Conservation (phyloP, 805 yeast genomes). For the Saccharomycopsis babjevae region DNA sequence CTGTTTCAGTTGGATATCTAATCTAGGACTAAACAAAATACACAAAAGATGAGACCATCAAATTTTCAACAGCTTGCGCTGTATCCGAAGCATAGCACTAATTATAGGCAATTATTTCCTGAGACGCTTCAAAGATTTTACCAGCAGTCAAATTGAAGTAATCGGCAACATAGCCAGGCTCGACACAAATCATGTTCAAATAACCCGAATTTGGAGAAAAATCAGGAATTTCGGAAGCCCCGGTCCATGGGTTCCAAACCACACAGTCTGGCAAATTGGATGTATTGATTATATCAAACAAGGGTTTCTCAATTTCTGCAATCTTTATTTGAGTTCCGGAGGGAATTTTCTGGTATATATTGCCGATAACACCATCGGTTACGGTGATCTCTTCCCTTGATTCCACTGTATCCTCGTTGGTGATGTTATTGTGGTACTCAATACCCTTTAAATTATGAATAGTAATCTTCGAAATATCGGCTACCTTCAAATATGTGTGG, state of each 20-base stretch:
- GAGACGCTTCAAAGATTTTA: constrained; percentile 52
- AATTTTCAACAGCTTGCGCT: no score
- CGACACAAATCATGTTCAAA: constrained; percentile 84
- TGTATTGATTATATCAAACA: background rate
- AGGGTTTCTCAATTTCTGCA: constrained; percentile 36
- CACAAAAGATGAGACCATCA: no score
- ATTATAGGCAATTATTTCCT: background rate
- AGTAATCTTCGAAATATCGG: constrained; percentile 66
- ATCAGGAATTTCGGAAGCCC: constrained; percentile 73
- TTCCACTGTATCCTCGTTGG: constrained; percentile 51
- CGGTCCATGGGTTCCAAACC: constrained; percentile 97
- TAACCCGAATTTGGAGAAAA: constrained; percentile 80
- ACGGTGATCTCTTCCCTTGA: constrained; percentile 25
- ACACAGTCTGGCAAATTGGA: constrained; percentile 55
- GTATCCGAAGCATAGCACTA: background rate
- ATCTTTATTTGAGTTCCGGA: constrained; percentile 62
- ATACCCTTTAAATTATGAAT: constrained; percentile 73
- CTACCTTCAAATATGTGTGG: constrained; percentile 76
- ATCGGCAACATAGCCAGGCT: constrained; percentile 80
- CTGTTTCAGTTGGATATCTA: no score
- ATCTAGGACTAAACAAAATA: no score
- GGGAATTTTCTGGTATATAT: constrained; percentile 62
- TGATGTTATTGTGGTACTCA: constrained; percentile 66
- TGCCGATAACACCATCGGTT: constrained; percentile 71
- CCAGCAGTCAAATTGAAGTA: constrained; percentile 59